Percentiles rank a stretch among this genome's conserved stretches.
phyloP scores from a whole-genome alignment of 2,329 filamentous ascomycete species.

The Capronia epimyces region DNA sequence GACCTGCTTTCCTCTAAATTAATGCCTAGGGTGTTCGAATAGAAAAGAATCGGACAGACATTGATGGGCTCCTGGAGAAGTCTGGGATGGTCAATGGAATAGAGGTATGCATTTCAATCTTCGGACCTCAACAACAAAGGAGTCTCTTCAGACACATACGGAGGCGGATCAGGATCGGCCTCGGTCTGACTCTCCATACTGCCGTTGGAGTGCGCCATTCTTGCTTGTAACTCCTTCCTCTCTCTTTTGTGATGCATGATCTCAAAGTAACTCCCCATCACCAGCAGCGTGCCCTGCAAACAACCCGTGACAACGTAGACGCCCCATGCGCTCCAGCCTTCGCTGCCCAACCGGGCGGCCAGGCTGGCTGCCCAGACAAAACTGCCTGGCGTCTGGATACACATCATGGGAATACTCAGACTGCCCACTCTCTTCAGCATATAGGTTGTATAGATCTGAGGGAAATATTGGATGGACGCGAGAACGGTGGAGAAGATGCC shows the following conservation, averaged over 20 bases:
- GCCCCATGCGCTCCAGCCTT: conserved; percentile 93
- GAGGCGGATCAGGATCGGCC: background rate
- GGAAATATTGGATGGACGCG: conserved; percentile 84
- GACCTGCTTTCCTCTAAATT: conserved; percentile 1
- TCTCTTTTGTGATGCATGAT: conserved; percentile 19
- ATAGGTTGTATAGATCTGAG: conserved; percentile 91
- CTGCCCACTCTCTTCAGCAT: conserved; percentile 79
- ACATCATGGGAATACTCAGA: conserved; percentile 95
- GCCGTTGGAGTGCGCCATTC: conserved; percentile 15
- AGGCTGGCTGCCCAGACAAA: conserved; percentile 84
- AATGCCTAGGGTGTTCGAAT: no score
- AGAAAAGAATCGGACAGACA: no score
- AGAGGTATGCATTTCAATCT: background rate
- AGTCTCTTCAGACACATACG: background rate
- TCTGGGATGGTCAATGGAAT: background rate
- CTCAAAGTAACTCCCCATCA: conserved; percentile 71
- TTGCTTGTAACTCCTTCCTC: conserved; percentile 18
- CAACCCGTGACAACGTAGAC: conserved; percentile 80
- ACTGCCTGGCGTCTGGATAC: conserved; percentile 90
- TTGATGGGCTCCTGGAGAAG: no score
- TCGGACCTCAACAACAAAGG: conserved; percentile 1
- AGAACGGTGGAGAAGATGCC: conserved; percentile 73
- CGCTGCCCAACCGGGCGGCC: conserved; percentile 68
- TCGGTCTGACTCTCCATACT: background rate
- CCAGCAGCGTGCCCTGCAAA: conserved; percentile 75